phyloP scores from a whole-genome alignment of 495 filamentous ascomycete species.

The Talaromyces nanjingensis region DNA sequence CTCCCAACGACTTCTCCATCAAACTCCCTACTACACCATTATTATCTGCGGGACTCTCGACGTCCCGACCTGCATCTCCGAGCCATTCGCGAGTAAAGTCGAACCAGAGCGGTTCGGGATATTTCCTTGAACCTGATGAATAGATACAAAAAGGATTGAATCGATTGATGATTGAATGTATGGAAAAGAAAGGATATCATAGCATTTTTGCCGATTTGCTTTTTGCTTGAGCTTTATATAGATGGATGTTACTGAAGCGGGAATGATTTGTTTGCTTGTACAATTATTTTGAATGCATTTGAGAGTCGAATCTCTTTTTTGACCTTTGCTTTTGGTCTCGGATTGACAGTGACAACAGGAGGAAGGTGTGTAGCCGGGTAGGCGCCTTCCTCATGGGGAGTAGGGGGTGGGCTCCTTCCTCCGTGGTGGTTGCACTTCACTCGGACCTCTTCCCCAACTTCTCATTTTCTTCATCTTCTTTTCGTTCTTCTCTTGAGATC shows the following conservation, averaged over 20 bases:
- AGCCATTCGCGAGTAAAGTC: constrained; percentile 43
- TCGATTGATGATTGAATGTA: not conserved
- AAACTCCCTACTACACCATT: constrained; percentile 45
- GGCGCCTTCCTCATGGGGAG: not conserved
- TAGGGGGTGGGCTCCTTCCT: not conserved
- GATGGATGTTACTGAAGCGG: not conserved
- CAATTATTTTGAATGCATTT: not conserved
- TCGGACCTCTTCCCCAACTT: not conserved
- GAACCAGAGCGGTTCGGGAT: constrained; percentile 17
- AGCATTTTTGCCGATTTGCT: constrained; percentile 1
- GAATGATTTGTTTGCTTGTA: not conserved
- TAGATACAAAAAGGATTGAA: not conserved
- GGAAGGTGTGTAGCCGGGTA: not conserved
- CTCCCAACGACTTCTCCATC: constrained; percentile 43
- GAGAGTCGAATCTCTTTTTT: not conserved
- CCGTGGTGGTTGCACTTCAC: not conserved
- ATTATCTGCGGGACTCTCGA: constrained; percentile 46
- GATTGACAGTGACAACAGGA: too few relatives aligned
- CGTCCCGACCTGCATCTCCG: constrained; percentile 63
- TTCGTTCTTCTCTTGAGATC: not conserved
- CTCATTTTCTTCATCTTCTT: not conserved
- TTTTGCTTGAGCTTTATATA: not conserved
- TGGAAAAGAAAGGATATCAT: not conserved
- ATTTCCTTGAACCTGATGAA: constrained; percentile 7
- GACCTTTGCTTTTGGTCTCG: too few relatives aligned